Conservation (phyloP, 2,329 filamentous ascomycete species). For the Aspergillus flavus region DNA sequence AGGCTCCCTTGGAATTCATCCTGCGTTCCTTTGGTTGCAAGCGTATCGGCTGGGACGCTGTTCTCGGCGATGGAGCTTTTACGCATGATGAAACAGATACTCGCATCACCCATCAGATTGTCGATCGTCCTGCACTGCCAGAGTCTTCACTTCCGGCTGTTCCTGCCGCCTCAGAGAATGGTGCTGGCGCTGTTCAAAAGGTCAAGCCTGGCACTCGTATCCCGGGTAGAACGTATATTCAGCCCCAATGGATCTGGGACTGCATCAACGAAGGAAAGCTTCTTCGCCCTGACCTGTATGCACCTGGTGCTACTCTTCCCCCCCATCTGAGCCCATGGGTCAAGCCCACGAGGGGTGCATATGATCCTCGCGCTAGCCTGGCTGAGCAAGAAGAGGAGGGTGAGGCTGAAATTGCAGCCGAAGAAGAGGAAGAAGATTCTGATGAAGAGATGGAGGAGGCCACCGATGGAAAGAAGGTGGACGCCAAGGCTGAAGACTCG, state of each 20-base stretch:
- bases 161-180: conserved; percentile 48
- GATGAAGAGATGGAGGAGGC: conserved; percentile 43
- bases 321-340: conserved; percentile 97
- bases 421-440: conserved; percentile 57
- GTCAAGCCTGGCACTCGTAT: conserved; percentile 70
- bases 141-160: conserved; percentile 54
- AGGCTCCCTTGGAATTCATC: conserved; percentile 88
- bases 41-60: conserved; percentile 89
- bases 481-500: conserved; percentile 41
- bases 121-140: conserved; percentile 79
- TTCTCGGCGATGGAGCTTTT: conserved; percentile 88
- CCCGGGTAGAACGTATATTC: conserved; percentile 88
- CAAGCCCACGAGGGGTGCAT: conserved; percentile 80
- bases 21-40: conserved; percentile 94
- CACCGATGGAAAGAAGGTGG: conserved; percentile 22
- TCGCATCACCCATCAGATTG: conserved; percentile 92
- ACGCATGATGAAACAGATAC: conserved; percentile 86
- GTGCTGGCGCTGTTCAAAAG: conserved; percentile 46
- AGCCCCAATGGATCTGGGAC: conserved; percentile 99
- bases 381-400: conserved; percentile 86
- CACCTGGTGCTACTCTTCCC: conserved; percentile 83
- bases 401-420: conserved; percentile 74
- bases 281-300: conserved; percentile 83
- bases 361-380: conserved; percentile 84
- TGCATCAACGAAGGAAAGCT: conserved; percentile 90